Base-by-base conservation (phyloP, 805 yeast species). In the Zygosaccharomyces rouxii region DNA sequence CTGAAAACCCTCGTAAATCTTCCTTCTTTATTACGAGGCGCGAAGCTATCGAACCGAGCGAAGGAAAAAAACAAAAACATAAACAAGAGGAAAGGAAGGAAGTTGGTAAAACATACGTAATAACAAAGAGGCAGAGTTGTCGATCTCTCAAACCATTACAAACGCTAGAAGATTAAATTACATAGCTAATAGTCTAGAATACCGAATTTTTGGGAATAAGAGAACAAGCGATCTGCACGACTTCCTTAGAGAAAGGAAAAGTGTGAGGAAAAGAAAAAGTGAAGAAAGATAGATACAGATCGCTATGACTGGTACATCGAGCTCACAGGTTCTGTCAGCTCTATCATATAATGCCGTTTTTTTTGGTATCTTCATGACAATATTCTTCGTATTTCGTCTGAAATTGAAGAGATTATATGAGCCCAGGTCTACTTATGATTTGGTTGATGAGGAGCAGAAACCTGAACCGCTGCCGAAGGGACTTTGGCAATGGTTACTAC, bases 381-480 rank as follows among this genome's bases (percentile, higher is more conserved):
- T 76, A 6, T 92, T 92, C 66, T 51, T 92, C 23, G 35, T 86
- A 1, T 66, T 92, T 47, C 73, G 97, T 51, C 78, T 83, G 67
- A 78, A 77, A 60, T 78, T 84, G 68, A 78, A 77, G 59, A 74
- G 95, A 54, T 84, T 89, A 40, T 92, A 92, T 66, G 84, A 87
- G 54, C 96, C 97, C 18, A 87, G 89, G 58, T 76, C 90, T 0
- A 74, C 81, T 6, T 79, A 73, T 46, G 80, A 81, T 51, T 67
- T 86, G 39, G 82, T 78, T 40, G 69, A 72, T 33, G 82, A 76
- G 22, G 80, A 79, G 16, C 77, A 81, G 57, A 76, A 77, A 52
- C 95, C 97, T 0, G 82, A 79, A 26, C 89, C 94, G 1, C 71
- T 89, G 39, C 84, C 90, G 1, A 66, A 66, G 18, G 94, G 89